A percentile compares a stretch with the other conserved stretches of the same genome.
phyloP scores from a whole-genome alignment of 371 early-diverging fungal species.

The Mortierella sp. region DNA sequence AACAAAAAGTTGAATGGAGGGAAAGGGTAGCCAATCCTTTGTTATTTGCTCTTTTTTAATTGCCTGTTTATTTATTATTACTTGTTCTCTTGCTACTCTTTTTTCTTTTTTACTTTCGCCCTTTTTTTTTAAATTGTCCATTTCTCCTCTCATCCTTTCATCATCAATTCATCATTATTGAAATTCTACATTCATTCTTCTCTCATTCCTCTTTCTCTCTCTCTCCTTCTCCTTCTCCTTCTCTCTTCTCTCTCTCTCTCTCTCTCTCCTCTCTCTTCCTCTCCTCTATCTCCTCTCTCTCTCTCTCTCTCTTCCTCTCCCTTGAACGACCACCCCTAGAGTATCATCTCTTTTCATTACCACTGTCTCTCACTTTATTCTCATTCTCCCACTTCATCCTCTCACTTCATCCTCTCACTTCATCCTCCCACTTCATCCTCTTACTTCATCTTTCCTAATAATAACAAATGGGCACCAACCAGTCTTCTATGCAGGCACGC shows the following conservation, averaged over 20 bases:
- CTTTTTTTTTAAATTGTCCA: neutral
- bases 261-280: neutral
- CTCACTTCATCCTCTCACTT: neutral
- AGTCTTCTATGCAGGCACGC: slow-evolving; percentile 38
- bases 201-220: neutral
- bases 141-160: neutral
- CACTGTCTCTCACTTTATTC: neutral
- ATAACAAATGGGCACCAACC: slow-evolving; percentile 42
- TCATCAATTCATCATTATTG: neutral
- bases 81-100: neutral
- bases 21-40: too few relatives aligned
- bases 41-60: too few relatives aligned
- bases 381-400: neutral
- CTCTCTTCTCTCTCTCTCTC: neutral
- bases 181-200: neutral
- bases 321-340: too few relatives aligned
- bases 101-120: neutral
- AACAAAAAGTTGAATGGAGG: too few relatives aligned
- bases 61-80: too few relatives aligned
- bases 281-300: neutral
- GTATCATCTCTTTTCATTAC: neutral
- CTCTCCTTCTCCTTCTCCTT: neutral
- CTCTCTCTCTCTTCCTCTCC: neutral
- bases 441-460: neutral
- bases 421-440: neutral